These are phyloP conservation scores for Cercospora janseana DNA, from an alignment of 2,329 filamentous ascomycete genomes.

Conservation along the genomic window DNA sequence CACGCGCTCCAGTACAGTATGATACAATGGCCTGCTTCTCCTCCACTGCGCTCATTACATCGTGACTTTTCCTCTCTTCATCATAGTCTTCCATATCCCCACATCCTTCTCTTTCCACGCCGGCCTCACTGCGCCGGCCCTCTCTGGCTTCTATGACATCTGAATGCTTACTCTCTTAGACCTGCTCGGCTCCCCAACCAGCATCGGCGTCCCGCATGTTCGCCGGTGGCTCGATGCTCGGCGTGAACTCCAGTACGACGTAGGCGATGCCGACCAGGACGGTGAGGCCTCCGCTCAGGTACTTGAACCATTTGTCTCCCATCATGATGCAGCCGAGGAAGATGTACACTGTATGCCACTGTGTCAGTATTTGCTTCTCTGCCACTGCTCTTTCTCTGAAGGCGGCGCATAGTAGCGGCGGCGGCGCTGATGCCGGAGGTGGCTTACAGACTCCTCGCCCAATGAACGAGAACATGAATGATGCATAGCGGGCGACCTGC, in stretches of 20 bases:
- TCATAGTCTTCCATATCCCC: not conserved
- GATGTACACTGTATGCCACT: slow-evolving; percentile 72
- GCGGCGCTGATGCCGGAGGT: not conserved
- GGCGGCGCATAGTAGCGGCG: not conserved
- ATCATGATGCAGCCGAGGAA: slow-evolving; percentile 88
- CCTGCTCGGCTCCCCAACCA: slow-evolving; percentile 55
- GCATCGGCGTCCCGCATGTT: slow-evolving; percentile 56
- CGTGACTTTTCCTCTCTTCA: not conserved
- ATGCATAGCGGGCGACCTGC: slow-evolving; percentile 88
- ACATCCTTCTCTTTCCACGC: not conserved
- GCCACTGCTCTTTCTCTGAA: not conserved
- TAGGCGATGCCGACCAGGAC: slow-evolving; percentile 78
- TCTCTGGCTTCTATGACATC: not conserved
- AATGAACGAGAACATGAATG: slow-evolving; percentile 96
- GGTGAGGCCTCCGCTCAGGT: slow-evolving; percentile 74
- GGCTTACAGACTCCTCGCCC: slow-evolving; percentile 87
- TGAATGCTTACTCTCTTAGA: slow-evolving; percentile 38
- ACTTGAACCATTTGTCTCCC: slow-evolving; percentile 63
- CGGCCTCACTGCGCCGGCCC: not conserved
- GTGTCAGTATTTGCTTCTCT: not conserved
- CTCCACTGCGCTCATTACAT: slow-evolving; percentile 1
- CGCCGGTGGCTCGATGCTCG: slow-evolving; percentile 53
- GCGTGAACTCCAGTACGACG: slow-evolving; percentile 51
- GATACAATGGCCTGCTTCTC: not conserved
- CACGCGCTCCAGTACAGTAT: slow-evolving; percentile 3